Percentiles rank a stretch among this genome's conserved stretches.
Evolutionary conservation across 2,329 filamentous ascomycete genomes (phyloP).

Genomic region (Paecilomyces sp.): DNA sequence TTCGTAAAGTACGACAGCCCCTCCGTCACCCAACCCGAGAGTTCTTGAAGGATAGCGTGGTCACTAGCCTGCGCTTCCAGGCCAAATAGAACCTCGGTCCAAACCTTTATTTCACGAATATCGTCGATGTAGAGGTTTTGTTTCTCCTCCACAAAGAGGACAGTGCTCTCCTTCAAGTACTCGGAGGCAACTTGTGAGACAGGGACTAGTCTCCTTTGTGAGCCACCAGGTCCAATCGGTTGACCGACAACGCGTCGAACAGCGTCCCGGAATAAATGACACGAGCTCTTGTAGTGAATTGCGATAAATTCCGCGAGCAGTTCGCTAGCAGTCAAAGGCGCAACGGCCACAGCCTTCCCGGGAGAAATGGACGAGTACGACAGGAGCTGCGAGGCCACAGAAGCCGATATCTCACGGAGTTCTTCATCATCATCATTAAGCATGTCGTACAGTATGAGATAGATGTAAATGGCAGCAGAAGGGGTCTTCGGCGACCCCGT

Average conservation of each 20-base stretch:
- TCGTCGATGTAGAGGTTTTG: constrained; percentile 92
- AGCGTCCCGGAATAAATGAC: constrained; percentile 25
- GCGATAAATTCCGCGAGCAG: constrained; percentile 29
- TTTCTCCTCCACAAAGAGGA: constrained; percentile 79
- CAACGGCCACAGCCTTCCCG: constrained; percentile 25
- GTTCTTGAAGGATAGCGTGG: constrained; percentile 10
- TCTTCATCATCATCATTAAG: constrained; percentile 91
- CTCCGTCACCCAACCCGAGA: constrained; percentile 25
- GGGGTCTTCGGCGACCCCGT: constrained; percentile 13
- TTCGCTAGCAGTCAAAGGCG: constrained; percentile 44
- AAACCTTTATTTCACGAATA: constrained; percentile 64
- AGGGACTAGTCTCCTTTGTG: constrained; percentile 10
- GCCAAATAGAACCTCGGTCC: constrained; percentile 48
- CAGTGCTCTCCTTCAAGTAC: constrained; percentile 30
- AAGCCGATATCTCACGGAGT: constrained; percentile 59
- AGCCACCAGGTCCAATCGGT: constrained; percentile 16
- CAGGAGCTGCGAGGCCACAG: constrained; percentile 29
- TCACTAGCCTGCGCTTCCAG: constrained; percentile 19
- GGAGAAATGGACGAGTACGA: constrained; percentile 25
- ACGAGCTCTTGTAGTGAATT: constrained; percentile 24
- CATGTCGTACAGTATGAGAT: constrained; percentile 64
- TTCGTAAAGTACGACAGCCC: constrained; percentile 21
- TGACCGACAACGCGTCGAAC: constrained; percentile 33
- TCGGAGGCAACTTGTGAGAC: constrained; percentile 24
- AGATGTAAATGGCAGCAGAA: constrained; percentile 44